These are phyloP conservation scores for Arachis stenosperma DNA, from an alignment of 306 rosid genomes.

Conservation along the genomic window DNA sequence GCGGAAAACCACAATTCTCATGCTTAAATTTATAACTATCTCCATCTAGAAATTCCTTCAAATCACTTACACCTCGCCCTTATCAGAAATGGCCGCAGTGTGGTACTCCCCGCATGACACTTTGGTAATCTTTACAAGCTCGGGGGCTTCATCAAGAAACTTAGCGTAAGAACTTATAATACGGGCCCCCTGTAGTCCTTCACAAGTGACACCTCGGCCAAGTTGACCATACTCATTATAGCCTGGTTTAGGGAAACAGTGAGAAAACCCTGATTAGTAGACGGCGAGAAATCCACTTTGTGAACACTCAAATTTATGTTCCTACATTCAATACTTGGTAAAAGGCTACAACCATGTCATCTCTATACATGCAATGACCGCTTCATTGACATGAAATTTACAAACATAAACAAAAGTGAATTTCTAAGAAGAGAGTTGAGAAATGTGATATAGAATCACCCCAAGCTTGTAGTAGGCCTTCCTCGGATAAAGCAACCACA, in stretches of 20 bases:
- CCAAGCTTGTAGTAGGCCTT: slow-evolving; percentile 91
- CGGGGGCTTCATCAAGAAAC: slow-evolving; percentile 96
- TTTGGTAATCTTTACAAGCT: slow-evolving; percentile 81
- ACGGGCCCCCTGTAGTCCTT: slow-evolving; percentile 87
- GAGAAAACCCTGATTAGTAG: slow-evolving; percentile 44
- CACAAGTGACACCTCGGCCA: slow-evolving; percentile 93
- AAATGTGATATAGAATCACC: slow-evolving; percentile 55
- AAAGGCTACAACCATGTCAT: slow-evolving; percentile 16
- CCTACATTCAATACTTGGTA: slow-evolving; percentile 19
- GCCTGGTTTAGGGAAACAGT: slow-evolving; percentile 76
- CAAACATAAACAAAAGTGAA: not conserved
- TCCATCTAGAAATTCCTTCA: slow-evolving; percentile 67
- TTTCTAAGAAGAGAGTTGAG: slow-evolving; percentile 20
- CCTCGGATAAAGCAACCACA: slow-evolving; percentile 82
- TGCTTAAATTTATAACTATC: slow-evolving; percentile 63
- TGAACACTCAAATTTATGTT: slow-evolving; percentile 37
- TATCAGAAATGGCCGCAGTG: slow-evolving; percentile 86
- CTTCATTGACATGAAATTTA: not conserved
- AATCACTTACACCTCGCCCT: slow-evolving; percentile 96
- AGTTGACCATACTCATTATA: slow-evolving; percentile 98
- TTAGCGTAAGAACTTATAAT: slow-evolving; percentile 78
- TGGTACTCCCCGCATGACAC: slow-evolving; percentile 99
- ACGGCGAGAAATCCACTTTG: slow-evolving; percentile 36
- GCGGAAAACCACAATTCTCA: slow-evolving; percentile 70
- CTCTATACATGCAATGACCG: slow-evolving; percentile 5